phyloP scores from a whole-genome alignment of 139 green algal genomes.

The Chlorella sp. region DNA sequence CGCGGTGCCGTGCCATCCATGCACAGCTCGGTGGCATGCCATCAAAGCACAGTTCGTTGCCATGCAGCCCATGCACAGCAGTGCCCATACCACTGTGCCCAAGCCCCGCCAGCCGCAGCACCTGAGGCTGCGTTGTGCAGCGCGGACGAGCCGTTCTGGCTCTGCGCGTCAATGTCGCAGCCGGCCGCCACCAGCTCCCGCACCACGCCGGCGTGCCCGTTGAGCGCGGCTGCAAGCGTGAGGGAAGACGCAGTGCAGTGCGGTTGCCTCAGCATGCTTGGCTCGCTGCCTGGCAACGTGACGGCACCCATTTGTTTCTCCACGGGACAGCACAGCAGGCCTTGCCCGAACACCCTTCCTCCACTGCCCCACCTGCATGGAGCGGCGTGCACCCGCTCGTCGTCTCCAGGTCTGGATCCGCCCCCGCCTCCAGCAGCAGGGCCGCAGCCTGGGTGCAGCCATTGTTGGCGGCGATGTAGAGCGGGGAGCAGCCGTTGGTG shows the following conservation, averaged over 20 bases:
- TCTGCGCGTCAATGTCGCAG: slow-evolving; percentile 47
- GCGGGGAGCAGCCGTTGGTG: slow-evolving; percentile 52
- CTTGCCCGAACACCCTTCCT: neutral
- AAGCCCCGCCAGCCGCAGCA: neutral
- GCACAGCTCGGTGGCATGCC: too few relatives aligned
- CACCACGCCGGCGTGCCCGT: slow-evolving; percentile 52
- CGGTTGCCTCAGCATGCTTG: too few relatives aligned
- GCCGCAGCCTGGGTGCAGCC: slow-evolving; percentile 33
- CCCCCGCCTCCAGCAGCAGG: slow-evolving; percentile 50
- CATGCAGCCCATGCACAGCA: too few relatives aligned
- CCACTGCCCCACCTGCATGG: slow-evolving; percentile 29
- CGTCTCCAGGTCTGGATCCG: slow-evolving; percentile 40
- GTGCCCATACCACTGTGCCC: too few relatives aligned
- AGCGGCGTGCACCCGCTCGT: slow-evolving; percentile 42
- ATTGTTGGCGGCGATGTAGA: slow-evolving; percentile 58
- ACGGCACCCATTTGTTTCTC: too few relatives aligned
- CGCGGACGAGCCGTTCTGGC: slow-evolving; percentile 52
- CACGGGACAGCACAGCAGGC: neutral
- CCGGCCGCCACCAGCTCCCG: slow-evolving; percentile 36
- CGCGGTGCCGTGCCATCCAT: too few relatives aligned
- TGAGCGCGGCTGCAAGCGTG: slow-evolving; percentile 50
- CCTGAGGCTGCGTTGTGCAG: slow-evolving; percentile 56
- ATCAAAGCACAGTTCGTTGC: too few relatives aligned
- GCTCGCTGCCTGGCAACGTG: too few relatives aligned
- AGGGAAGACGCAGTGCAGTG: too few relatives aligned